These are phyloP conservation scores for Wallemia mellicola DNA, from an alignment of 1,284 basidiomycete species.

Conservation along the genomic window DNA sequence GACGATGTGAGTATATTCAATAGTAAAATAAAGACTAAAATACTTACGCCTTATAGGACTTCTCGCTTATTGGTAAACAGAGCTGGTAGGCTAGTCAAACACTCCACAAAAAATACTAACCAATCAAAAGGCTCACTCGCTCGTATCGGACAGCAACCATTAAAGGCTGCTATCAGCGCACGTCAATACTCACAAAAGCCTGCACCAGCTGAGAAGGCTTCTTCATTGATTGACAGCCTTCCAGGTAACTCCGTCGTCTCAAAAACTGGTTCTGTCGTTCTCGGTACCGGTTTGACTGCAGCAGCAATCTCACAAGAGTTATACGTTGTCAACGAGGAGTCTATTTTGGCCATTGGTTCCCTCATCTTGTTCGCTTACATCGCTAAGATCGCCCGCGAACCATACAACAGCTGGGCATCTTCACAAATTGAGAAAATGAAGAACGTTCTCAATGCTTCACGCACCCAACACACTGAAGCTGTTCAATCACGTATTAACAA, in stretches of 20 bases:
- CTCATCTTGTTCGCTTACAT: conserved; percentile 64
- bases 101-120: no score
- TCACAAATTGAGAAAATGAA: conserved; percentile 53
- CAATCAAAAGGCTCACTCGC: neutral
- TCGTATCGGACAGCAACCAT: neutral
- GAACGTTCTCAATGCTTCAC: conserved; percentile 48
- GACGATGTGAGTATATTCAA: neutral
- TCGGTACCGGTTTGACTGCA: conserved; percentile 66
- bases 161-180: neutral
- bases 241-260: conserved; percentile 76
- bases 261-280: conserved; percentile 72
- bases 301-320: conserved; percentile 90
- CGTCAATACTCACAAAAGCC: conserved; percentile 10
- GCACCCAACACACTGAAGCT: conserved; percentile 67
- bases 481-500: conserved; percentile 75
- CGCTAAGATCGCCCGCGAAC: conserved; percentile 44
- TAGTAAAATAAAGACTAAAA: neutral
- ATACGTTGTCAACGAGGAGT: conserved; percentile 91
- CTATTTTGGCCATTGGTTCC: conserved; percentile 50
- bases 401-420: conserved; percentile 80
- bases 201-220: conserved; percentile 61
- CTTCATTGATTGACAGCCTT: conserved; percentile 66
- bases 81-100: no score
- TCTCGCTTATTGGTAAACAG: neutral
- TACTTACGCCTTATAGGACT: neutral